These are phyloP conservation scores for Neofusicoccum parvum DNA, from an alignment of 2,329 filamentous ascomycete species.

Conservation along the genomic window DNA sequence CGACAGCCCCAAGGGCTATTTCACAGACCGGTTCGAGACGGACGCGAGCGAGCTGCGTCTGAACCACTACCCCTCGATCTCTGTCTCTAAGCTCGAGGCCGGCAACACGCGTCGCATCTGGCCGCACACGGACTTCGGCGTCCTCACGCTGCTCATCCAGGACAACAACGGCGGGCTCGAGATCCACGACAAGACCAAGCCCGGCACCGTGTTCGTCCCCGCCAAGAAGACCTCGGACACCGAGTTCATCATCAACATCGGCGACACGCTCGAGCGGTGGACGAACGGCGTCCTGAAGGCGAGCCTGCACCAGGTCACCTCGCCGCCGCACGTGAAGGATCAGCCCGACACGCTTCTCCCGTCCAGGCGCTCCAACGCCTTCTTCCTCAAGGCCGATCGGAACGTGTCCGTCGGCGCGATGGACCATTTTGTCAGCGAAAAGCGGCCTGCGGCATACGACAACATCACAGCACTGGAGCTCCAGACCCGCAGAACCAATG, in stretches of 20 bases:
- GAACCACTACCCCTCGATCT: slow-evolving; percentile 43
- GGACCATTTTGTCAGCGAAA: neutral
- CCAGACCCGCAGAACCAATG: neutral
- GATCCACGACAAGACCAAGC: slow-evolving; percentile 35
- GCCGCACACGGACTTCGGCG: slow-evolving; percentile 48
- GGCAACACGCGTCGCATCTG: slow-evolving; percentile 37
- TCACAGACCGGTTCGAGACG: slow-evolving; percentile 28
- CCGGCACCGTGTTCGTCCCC: slow-evolving; percentile 33
- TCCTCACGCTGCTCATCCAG: slow-evolving; percentile 46
- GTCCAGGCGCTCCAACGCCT: neutral
- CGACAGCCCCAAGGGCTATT: slow-evolving; percentile 16
- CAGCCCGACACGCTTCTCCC: neutral
- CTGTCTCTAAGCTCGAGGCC: slow-evolving; percentile 28
- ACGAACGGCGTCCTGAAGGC: neutral
- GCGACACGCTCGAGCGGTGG: neutral
- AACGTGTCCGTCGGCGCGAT: neutral
- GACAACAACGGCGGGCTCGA: slow-evolving; percentile 45
- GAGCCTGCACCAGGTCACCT: neutral
- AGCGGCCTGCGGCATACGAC: neutral
- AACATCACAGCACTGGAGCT: neutral
- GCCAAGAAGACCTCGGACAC: neutral
- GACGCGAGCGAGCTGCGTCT: slow-evolving; percentile 37
- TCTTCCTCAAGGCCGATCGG: neutral
- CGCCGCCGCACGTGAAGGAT: neutral
- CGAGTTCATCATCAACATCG: neutral